phyloP scores from a whole-genome alignment of 495 filamentous ascomycete genomes.

The Schizothecium vesticola region DNA sequence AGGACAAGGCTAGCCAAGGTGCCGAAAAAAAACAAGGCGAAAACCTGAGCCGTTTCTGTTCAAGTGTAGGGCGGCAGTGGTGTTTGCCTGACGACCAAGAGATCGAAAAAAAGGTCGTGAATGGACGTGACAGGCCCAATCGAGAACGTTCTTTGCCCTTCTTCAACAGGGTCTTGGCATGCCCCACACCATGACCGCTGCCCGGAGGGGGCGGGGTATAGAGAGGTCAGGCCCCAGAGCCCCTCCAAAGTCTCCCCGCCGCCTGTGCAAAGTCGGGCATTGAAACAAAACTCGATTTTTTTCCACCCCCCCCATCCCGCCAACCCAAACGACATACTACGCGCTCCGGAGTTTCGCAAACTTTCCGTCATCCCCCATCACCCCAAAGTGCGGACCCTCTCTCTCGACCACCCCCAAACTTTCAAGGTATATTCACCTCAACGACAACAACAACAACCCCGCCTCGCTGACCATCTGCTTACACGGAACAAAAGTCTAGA shows the following conservation, averaged over 20 bases:
- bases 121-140: constrained; percentile 8
- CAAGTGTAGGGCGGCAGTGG: neutral
- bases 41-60: neutral
- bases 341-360: neutral
- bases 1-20: neutral
- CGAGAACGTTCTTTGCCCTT: constrained; percentile 30
- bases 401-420: neutral
- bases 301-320: constrained; percentile 2
- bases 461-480: constrained; percentile 20
- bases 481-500: constrained; percentile 18
- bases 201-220: constrained; percentile 26
- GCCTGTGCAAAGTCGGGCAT: constrained; percentile 19
- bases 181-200: neutral
- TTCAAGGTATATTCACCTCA: neutral
- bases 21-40: neutral
- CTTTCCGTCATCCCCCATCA: constrained; percentile 1
- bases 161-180: constrained; percentile 20
- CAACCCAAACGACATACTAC: constrained; percentile 7
- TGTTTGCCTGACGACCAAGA: neutral
- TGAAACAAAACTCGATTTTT: constrained; percentile 17
- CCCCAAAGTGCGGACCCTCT: neutral
- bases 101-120: neutral
- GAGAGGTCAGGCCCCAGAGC: neutral
- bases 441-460: neutral
- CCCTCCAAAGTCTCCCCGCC: constrained; percentile 9